Evolutionary conservation across 1,284 basidiomycete species (phyloP), one percentile per base, ranked within the genome.

Genomic region (Austroboletus niveus): DNA sequence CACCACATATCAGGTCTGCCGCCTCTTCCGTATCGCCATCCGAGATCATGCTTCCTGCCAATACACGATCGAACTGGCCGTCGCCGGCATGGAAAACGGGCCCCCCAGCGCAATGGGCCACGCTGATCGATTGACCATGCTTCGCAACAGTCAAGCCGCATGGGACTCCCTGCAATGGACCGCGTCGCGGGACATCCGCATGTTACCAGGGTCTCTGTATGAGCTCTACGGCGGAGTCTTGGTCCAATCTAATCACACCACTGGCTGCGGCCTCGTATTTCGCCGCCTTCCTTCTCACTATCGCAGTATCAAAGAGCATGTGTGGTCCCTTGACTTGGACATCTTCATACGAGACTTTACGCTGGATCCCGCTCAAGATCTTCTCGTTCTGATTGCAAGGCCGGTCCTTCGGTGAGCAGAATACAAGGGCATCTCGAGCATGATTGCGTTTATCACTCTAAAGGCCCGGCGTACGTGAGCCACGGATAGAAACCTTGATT

Each of bases 151-250:
- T 55, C 74, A 77, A 47, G 53, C 57, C 10, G 75, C 76, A 10
- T 85, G 83, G 84, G 66, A 69, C 41, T 56, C 66, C 7, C 57
- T 82, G 14, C 57, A 61, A 12, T 81, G 72, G 73, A 71, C 64
- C 11, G 55, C 68, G 17, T 61, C 69, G n/a, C 57, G 63, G 12
- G 64, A 60, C 11, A 54, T 80, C 34, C 67, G 65, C 9, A 78
- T 79, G 73, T 53, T 62, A 8, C 51, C 55, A 5, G 76, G 75
- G 41, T 60, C 65, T 22, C 52, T 77, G 4, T 79, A 84, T 76
- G 84, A 87, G 57, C 72, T 87, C 1, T 82, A 75, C 52, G 83
- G 82, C 3, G 80, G 80, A 15, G 77, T 87, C 5, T 63, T 85
- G 15, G 83, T 74, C 3, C 80, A 82, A 57, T 69, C 69, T 9